phyloP scores from a whole-genome alignment of 2,329 filamentous ascomycete genomes.

The Plectosphaerella cucumerina region DNA sequence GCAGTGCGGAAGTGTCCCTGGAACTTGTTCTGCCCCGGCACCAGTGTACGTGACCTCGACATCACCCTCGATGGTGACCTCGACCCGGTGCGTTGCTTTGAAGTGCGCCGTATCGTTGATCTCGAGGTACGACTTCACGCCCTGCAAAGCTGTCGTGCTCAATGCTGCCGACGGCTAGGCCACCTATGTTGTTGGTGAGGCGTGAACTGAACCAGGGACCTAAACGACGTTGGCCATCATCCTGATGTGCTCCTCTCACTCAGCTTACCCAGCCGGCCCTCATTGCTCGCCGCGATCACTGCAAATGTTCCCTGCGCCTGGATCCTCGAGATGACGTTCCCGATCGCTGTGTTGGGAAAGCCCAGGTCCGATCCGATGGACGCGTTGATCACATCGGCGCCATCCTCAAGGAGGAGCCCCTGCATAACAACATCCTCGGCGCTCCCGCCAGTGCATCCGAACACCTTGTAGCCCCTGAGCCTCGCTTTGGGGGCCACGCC shows the following conservation, averaged over 20 bases:
- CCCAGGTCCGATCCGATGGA: conserved; percentile 19
- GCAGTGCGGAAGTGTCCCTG: no score
- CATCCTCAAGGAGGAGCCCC: conserved; percentile 15
- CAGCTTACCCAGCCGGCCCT: conserved; percentile 2
- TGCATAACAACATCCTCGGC: conserved; percentile 9
- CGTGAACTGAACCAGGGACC: conserved; percentile 3
- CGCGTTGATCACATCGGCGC: conserved; percentile 25
- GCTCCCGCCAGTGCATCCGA: conserved; percentile 19
- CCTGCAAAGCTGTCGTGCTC: no score
- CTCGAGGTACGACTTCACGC: no score
- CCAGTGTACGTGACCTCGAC: no score
- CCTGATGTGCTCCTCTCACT: no score
- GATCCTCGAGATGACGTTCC: neutral
- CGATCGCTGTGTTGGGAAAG: conserved; percentile 15
- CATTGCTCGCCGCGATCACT: conserved; percentile 3
- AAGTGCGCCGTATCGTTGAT: no score
- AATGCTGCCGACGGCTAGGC: conserved; percentile 4
- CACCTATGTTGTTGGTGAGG: neutral
- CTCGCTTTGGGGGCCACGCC: conserved; percentile 35
- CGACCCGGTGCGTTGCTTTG: no score
- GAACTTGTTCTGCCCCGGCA: no score
- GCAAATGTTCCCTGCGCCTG: conserved; percentile 3
- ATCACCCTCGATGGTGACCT: no score
- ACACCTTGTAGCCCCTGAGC: conserved; percentile 34
- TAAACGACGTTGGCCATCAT: neutral